Base-by-base conservation (phyloP, 495 filamentous ascomycete species). In the Podospora bellae-mahoneyi region DNA sequence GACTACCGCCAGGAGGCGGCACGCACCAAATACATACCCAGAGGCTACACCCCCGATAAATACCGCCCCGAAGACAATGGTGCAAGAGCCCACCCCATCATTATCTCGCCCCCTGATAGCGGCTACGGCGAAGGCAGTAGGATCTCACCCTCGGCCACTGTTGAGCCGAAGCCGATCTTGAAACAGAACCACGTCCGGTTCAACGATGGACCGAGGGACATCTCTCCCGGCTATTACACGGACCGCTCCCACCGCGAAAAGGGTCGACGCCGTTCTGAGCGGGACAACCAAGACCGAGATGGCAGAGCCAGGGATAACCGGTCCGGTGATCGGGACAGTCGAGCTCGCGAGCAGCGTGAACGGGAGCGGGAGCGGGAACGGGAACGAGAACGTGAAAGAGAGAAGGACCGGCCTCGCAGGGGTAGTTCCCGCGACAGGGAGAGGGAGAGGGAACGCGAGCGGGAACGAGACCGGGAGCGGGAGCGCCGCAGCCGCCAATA, bases 111-210 rank as follows among this genome's bases (percentile, higher is more conserved):
- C 18, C 81, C 82, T 2, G 68, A 73, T 0, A 75, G 64, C 64
- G 68, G 68, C 44, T 68, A 68, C 62, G 76, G 75, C 20, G 75
- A 76, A n/a, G 57, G 67, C 32, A 48, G 39, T 16, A 63, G 34
- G 34, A 57, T 68, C 0, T 82, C 79, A 2, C 81, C 81, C 2
- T 67, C 78, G 6, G 78, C 74, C 55, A 81, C 79, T 0, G 74
- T 78, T 1, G 74, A 69, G 63, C 82, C 82, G 2, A 84, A 84
- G 69, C 77, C 82, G 19, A 84, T 84, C 34, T 76, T 84, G 69
- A 81, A 84, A 60, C 78, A 79, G 32, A 77, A 84, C 62, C 80
- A 80, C 58, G 82, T 84, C 15, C 78, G 77, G 1, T 84, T 84
- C 60, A 79, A 80, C 23, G 71, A 82, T 59, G 81, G 81, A 5